A percentile compares a stretch with the other conserved stretches of the same genome.
Evolutionary conservation across 129 eudicot species (phyloP).

Genomic region (Centella asiatica): DNA sequence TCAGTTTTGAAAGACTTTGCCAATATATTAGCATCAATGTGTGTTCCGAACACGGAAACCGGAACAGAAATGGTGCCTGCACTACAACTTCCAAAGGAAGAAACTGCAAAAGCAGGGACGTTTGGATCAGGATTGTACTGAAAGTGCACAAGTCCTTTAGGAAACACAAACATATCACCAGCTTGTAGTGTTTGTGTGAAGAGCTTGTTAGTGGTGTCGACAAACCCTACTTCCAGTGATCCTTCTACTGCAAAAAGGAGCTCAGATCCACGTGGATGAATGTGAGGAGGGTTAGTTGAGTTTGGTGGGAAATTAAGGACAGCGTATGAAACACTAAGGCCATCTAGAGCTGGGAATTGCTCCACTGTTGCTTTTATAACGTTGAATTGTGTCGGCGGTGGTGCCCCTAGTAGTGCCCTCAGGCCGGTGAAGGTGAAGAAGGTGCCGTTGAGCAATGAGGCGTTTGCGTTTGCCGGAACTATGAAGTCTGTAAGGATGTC

Average conservation of each 20-base stretch:
- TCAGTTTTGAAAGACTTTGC: conserved; percentile 35
- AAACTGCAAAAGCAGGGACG: conserved; percentile 17
- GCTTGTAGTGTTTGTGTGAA: no score
- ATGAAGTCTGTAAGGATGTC: conserved; percentile 25
- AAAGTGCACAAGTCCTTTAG: conserved; percentile 26
- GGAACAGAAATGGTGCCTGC: conserved; percentile 28
- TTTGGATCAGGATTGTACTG: conserved; percentile 23
- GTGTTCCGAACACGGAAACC: conserved; percentile 10
- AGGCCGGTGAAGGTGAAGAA: background rate
- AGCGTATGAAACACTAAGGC: conserved; percentile 22
- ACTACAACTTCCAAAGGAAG: conserved; percentile 24
- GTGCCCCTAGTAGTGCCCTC: background rate
- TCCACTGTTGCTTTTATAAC: background rate
- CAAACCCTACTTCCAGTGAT: no score
- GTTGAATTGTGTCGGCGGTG: conserved; percentile 1
- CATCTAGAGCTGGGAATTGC: conserved; percentile 18
- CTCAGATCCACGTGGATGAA: no score
- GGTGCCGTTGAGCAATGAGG: background rate
- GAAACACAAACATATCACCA: no score
- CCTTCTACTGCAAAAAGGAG: no score
- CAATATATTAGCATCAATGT: conserved; percentile 16
- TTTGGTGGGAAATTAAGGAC: no score
- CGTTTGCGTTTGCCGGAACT: background rate
- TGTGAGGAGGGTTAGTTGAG: no score
- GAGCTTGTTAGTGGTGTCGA: no score